phyloP scores from a whole-genome alignment of 768 basidiomycete genomes.

The Amanita phalloides region DNA sequence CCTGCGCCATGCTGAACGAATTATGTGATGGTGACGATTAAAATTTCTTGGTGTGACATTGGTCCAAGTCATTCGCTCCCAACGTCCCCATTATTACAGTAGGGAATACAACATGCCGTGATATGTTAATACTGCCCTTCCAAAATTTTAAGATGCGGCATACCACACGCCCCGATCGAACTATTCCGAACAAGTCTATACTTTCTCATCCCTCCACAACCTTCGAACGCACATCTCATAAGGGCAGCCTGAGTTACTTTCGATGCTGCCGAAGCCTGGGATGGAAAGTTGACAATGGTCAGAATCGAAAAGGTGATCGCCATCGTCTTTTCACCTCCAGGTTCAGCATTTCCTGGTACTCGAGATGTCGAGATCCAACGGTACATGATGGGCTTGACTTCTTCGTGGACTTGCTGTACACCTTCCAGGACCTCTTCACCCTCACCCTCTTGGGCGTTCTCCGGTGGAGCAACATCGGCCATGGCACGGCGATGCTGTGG shows the following conservation, averaged over 20 bases:
- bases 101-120: too few species aligned
- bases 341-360: constrained; percentile 8
- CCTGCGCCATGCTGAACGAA: too few species aligned
- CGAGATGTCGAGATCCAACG: constrained; percentile 62
- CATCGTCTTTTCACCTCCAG: constrained; percentile 17
- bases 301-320: constrained; percentile 48
- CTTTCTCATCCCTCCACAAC: constrained; percentile 45
- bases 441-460: constrained; percentile 26
- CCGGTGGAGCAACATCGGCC: constrained; percentile 23
- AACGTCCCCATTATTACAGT: too few species aligned
- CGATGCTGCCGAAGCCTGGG: constrained; percentile 9
- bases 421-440: constrained; percentile 26
- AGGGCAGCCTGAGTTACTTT: not conserved
- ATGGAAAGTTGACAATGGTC: constrained; percentile 7
- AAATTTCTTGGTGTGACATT: too few species aligned
- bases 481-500: constrained; percentile 51
- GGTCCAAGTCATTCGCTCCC: too few species aligned
- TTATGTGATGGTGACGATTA: too few species aligned
- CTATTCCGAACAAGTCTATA: constrained; percentile 60
- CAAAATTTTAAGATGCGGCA: constrained; percentile 49
- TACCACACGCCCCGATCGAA: constrained; percentile 55
- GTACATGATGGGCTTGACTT: constrained; percentile 44
- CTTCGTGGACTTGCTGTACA: constrained; percentile 21
- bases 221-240: constrained; percentile 40
- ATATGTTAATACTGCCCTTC: constrained; percentile 16